These are phyloP conservation scores for Sporisorium sorghi DNA, from an alignment of 1,284 basidiomycete species.

Conservation along the genomic window DNA sequence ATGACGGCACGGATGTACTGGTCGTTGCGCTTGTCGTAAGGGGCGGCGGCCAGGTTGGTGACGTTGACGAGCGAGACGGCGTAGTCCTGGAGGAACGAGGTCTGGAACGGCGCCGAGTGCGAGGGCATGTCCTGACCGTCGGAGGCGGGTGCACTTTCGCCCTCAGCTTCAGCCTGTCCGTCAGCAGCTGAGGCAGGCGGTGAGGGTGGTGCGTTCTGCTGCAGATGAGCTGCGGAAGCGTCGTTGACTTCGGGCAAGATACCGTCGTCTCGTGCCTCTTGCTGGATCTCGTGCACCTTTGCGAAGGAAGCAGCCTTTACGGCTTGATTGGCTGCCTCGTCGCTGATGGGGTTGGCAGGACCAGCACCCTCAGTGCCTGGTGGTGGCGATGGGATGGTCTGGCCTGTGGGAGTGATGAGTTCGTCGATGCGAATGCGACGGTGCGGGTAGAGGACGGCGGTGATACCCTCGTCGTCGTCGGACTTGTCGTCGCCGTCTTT, in stretches of 20 bases:
- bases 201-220: conserved; percentile 30
- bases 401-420: conserved; percentile 71
- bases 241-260: conserved; percentile 51
- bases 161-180: conserved; percentile 2
- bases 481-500: conserved; percentile 78
- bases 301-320: conserved; percentile 41
- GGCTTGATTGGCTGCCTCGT: conserved; percentile 51
- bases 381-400: conserved; percentile 51
- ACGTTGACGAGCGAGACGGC: conserved; percentile 91
- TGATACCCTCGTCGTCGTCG: conserved; percentile 82
- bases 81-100: conserved; percentile 89
- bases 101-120: conserved; percentile 76
- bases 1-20: conserved; percentile 90
- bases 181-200: conserved; percentile 30
- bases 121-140: conserved; percentile 52
- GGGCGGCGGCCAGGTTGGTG: conserved; percentile 81
- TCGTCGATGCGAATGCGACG: conserved; percentile 90
- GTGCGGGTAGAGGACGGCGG: conserved; percentile 95
- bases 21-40: conserved; percentile 83
- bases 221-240: conserved; percentile 34
- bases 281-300: conserved; percentile 55
- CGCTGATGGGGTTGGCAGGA: conserved; percentile 50
- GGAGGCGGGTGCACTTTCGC: conserved; percentile 7
- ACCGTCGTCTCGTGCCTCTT: conserved; percentile 49
- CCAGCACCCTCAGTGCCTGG: conserved; percentile 52